phyloP scores from a whole-genome alignment of 2,329 filamentous ascomycete species.

The Phoma herbarum region DNA sequence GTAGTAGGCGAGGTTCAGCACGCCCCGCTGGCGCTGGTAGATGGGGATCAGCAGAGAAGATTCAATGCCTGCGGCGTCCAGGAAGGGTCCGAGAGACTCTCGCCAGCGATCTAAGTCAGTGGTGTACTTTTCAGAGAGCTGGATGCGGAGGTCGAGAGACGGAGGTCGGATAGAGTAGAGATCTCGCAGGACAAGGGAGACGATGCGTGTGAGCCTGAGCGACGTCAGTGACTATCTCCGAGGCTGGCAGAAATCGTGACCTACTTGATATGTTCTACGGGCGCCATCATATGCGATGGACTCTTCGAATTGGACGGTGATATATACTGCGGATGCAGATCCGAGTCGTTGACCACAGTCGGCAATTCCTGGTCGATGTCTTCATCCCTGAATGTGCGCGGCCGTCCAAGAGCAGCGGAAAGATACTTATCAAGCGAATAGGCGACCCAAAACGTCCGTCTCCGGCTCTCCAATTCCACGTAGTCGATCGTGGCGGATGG shows the following conservation, averaged over 20 bases:
- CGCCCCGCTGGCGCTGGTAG: constrained; percentile 63
- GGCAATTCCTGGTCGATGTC: constrained; percentile 66
- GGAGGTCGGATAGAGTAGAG: constrained; percentile 54
- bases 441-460: constrained; percentile 69
- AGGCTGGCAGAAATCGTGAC: neutral
- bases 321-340: constrained; percentile 41
- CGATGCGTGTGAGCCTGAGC: constrained; percentile 54
- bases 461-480: constrained; percentile 61
- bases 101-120: constrained; percentile 57
- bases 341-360: constrained; percentile 47
- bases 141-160: constrained; percentile 42
- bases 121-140: constrained; percentile 55
- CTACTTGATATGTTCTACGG: constrained; percentile 56
- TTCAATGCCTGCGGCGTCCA: constrained; percentile 53
- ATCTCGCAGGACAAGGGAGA: constrained; percentile 56
- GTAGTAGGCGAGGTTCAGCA: constrained; percentile 63
- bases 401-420: constrained; percentile 69
- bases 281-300: constrained; percentile 56
- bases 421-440: constrained; percentile 71
- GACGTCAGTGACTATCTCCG: neutral
- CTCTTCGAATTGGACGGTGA: constrained; percentile 36
- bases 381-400: constrained; percentile 68
- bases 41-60: constrained; percentile 57
- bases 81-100: constrained; percentile 55
- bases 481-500: constrained; percentile 53